Conservation (phyloP, 495 filamentous ascomycete genomes). For the Podospora didyma region DNA sequence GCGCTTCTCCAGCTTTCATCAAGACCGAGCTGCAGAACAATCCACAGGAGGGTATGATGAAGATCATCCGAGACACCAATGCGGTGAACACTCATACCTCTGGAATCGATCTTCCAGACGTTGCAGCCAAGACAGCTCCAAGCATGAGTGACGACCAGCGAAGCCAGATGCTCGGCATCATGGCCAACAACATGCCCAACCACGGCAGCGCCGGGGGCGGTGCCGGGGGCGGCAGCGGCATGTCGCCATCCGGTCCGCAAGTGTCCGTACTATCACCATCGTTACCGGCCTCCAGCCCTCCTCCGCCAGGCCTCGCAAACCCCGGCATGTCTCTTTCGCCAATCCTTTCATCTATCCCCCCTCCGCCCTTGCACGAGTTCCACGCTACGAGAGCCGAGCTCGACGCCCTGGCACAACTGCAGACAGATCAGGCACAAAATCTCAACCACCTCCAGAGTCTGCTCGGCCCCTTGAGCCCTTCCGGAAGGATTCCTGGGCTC, state of each 20-base stretch:
- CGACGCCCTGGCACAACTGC: constrained; percentile 67
- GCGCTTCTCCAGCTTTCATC: constrained; percentile 36
- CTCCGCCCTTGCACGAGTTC: constrained; percentile 54
- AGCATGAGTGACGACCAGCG: constrained; percentile 75
- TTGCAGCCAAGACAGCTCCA: constrained; percentile 64
- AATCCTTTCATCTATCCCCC: constrained; percentile 55
- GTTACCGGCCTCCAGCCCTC: constrained; percentile 14
- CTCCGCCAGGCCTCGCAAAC: constrained; percentile 22
- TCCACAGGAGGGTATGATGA: constrained; percentile 76
- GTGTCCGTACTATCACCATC: constrained; percentile 8
- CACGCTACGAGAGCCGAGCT: constrained; percentile 66
- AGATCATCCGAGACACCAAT: constrained; percentile 77
- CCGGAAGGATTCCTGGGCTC: constrained; percentile 73
- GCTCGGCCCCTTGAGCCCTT: constrained; percentile 74
- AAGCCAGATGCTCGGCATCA: constrained; percentile 72
- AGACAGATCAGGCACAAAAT: constrained; percentile 65
- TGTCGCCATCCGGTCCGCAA: neutral
- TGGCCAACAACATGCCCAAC: constrained; percentile 46
- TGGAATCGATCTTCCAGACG: constrained; percentile 65
- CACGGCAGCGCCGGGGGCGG: neutral
- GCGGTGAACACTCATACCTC: constrained; percentile 48
- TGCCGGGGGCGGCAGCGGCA: too few species aligned
- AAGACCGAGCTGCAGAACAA: constrained; percentile 45
- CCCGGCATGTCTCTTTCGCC: constrained; percentile 13
- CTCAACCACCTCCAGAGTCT: constrained; percentile 67